Percentiles rank a stretch among this genome's conserved stretches.
Evolutionary conservation across 129 eudicot genomes (phyloP).

Genomic region (Calendula officinalis): DNA sequence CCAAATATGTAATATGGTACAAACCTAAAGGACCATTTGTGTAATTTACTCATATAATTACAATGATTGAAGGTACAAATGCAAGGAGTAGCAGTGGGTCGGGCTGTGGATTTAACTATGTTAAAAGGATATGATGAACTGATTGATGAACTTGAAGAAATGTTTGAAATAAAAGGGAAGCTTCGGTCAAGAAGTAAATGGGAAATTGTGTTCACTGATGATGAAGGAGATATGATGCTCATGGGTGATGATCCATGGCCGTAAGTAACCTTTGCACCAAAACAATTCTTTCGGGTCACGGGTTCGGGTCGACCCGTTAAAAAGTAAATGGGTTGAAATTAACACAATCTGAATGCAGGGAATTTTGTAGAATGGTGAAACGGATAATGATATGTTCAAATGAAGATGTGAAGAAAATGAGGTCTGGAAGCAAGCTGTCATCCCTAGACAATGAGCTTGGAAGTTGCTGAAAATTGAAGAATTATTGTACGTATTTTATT

Average conservation of each 20-base stretch:
- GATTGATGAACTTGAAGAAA: slow-evolving; percentile 59
- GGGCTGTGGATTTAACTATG: slow-evolving; percentile 69
- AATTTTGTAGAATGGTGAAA: slow-evolving; percentile 71
- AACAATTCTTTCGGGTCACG: background rate
- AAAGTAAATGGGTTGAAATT: background rate
- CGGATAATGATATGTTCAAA: slow-evolving; percentile 66
- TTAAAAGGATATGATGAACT: slow-evolving; percentile 64
- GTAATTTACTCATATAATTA: background rate
- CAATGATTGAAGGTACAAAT: slow-evolving; percentile 62
- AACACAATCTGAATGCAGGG: slow-evolving; percentile 31
- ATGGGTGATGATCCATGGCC: slow-evolving; percentile 95
- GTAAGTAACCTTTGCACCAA: slow-evolving; percentile 48
- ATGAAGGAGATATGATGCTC: slow-evolving; percentile 97
- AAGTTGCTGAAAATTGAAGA: slow-evolving; percentile 34
- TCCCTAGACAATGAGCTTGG: slow-evolving; percentile 48
- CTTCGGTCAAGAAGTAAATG: slow-evolving; percentile 58
- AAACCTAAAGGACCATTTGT: too few species aligned
- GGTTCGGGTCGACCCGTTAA: background rate
- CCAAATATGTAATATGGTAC: too few species aligned
- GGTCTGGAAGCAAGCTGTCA: slow-evolving; percentile 51
- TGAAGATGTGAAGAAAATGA: slow-evolving; percentile 82
- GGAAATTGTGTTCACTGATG: slow-evolving; percentile 87
- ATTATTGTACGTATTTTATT: slow-evolving; percentile 3
- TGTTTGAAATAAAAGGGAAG: slow-evolving; percentile 82
- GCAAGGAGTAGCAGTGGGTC: slow-evolving; percentile 88